These are phyloP conservation scores for Neonothopanus nambi DNA, from an alignment of 1,284 basidiomycete genomes.

Conservation along the genomic window DNA sequence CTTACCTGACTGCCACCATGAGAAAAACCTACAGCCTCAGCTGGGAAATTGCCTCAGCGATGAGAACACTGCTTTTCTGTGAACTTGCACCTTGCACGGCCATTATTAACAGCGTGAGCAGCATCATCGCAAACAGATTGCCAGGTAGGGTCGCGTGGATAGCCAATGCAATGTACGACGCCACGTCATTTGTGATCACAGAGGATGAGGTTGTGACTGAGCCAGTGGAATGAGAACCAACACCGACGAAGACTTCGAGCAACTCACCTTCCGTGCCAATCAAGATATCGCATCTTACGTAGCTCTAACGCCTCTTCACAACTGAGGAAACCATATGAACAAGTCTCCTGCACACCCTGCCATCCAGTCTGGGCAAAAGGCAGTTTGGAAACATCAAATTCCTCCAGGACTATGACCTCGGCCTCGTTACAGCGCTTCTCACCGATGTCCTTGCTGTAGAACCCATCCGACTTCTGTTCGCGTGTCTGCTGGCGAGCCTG, in stretches of 20 bases:
- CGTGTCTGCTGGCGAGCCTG: too few species aligned
- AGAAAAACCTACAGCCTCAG: slow-evolving; percentile 1
- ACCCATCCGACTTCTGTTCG: too few species aligned
- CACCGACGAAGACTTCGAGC: not conserved
- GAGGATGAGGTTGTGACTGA: not conserved
- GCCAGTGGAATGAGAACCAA: not conserved
- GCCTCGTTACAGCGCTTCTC: too few species aligned
- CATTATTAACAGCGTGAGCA: not conserved
- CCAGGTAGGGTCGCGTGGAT: too few species aligned
- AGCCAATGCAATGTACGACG: too few species aligned
- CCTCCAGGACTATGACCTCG: too few species aligned
- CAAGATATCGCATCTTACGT: not conserved
- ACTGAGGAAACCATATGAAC: not conserved
- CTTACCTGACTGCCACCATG: slow-evolving; percentile 11
- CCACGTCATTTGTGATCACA: too few species aligned
- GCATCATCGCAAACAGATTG: not conserved
- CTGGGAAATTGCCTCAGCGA: slow-evolving; percentile 12
- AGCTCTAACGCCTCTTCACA: not conserved
- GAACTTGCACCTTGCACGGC: not conserved
- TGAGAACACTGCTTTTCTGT: not conserved
- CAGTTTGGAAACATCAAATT: not conserved
- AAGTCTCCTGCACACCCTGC: not conserved
- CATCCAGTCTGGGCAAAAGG: not conserved
- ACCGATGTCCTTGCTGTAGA: too few species aligned
- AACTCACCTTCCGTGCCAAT: too few species aligned